Percentiles rank a stretch among this genome's conserved stretches.
Evolutionary conservation across 306 rosid genomes (phyloP).

Genomic region (Lablab purpureus): DNA sequence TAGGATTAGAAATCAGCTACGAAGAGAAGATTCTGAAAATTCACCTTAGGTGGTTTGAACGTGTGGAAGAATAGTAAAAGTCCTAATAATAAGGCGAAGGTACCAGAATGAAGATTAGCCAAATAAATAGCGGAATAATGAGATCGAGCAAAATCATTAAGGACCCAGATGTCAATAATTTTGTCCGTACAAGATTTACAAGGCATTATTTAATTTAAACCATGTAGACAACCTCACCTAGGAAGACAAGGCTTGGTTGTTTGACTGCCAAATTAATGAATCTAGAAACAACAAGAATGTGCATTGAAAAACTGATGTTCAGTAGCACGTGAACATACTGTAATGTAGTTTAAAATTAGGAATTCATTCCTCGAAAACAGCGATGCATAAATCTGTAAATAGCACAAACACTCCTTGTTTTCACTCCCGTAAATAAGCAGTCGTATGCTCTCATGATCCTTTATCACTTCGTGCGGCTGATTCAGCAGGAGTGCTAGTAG

Average conservation of each 20-base stretch:
- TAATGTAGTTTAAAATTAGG: slow-evolving; percentile 13
- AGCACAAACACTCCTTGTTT: slow-evolving; percentile 23
- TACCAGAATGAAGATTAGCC: neutral
- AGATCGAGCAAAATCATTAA: too few species aligned
- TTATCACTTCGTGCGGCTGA: slow-evolving; percentile 52
- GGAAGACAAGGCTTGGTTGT: neutral
- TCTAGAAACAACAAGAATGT: slow-evolving; percentile 16
- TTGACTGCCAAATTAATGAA: slow-evolving; percentile 22
- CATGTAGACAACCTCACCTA: neutral
- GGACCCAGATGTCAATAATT: neutral
- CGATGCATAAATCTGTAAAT: slow-evolving; percentile 30
- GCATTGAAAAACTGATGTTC: slow-evolving; percentile 1
- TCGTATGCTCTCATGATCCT: slow-evolving; percentile 6
- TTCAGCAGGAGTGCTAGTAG: slow-evolving; percentile 85
- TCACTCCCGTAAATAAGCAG: neutral
- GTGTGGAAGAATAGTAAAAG: neutral
- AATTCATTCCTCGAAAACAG: slow-evolving; percentile 32
- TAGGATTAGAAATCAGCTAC: neutral
- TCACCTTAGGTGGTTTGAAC: neutral
- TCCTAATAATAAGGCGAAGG: neutral
- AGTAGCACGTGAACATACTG: slow-evolving; percentile 18
- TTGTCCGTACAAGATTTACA: neutral
- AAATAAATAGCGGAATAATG: neutral
- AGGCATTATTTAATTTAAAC: neutral
- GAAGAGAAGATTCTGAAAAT: neutral